Base-by-base conservation (phyloP, 805 yeast species). In the Spathaspora passalidarum region DNA sequence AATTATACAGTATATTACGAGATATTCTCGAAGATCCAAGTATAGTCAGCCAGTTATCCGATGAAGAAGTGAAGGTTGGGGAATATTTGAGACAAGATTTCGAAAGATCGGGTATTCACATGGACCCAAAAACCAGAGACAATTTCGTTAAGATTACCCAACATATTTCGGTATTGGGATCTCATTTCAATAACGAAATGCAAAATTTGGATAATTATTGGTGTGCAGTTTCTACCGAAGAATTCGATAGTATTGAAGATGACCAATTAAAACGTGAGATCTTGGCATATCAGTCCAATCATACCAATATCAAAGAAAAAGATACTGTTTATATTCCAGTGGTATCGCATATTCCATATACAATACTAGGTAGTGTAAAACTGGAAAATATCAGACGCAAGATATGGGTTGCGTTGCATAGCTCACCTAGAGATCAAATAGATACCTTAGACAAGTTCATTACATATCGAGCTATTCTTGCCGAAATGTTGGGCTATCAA, bases 61-160 rank as follows among this genome's bases (percentile, higher is more conserved):
- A 68, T 1, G 99, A 94, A 63, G 97, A 94, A 57, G 60, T 80
- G 11, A 79, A 83, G 43, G 98, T 91, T 2, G 99, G 96, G 0
- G 76, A 80, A 43, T 78, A 91, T 40, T 71, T 94, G 20, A 71
- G 85, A 50, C 81, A 86, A 38, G 99, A 94, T 63, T 94, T 94
- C 59, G 86, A 87, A 54, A 83, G 89, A 53, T 88, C 96, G 0
- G 99, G 98, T 0, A 86, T 91, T 25, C 84, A 84, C 56, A 82
- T 90, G 84, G 82, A 80, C 52, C 78, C 81, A 0, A 66, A 72
- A 19, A 77, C 85, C 1, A 73, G 92, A 48, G 73, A 78, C 11
- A 76, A 80, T 50, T 94, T 92, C 61, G 88, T 94, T 25, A 76
- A 79, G 17, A 65, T 89, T 34, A 87, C 96, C 1, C 94, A 87